Conservation (phyloP, 805 yeast genomes). For the Candida ficus region DNA sequence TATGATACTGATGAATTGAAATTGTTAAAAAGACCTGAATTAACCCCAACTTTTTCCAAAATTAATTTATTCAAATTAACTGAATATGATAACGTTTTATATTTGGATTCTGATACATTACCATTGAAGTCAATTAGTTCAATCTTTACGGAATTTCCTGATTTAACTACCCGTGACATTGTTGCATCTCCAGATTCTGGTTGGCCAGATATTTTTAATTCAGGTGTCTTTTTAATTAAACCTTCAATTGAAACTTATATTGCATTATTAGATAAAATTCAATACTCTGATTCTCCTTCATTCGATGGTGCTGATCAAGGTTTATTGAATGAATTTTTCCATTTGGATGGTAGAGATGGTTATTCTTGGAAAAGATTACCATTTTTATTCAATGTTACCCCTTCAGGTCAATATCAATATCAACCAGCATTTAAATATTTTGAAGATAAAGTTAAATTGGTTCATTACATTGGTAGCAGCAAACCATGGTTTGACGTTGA, state of each 20-base stretch:
- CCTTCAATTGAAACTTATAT: slow-evolving; percentile 43
- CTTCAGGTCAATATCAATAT: slow-evolving; percentile 63
- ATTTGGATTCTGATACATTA: slow-evolving; percentile 62
- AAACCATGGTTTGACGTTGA: slow-evolving; percentile 47
- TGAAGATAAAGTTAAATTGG: slow-evolving; percentile 35
- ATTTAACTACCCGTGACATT: slow-evolving; percentile 20
- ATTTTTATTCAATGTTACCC: slow-evolving; percentile 79
- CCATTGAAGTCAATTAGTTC: slow-evolving; percentile 32
- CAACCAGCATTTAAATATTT: slow-evolving; percentile 63
- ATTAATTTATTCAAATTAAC: slow-evolving; percentile 43
- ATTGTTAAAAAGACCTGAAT: slow-evolving; percentile 45
- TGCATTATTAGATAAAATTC: slow-evolving; percentile 31
- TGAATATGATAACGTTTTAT: slow-evolving; percentile 43
- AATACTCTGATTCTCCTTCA: slow-evolving; percentile 27
- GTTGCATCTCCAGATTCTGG: slow-evolving; percentile 67
- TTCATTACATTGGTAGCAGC: slow-evolving; percentile 63
- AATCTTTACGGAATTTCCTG: slow-evolving; percentile 17
- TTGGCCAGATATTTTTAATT: slow-evolving; percentile 86
- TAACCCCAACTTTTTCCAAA: slow-evolving; percentile 46
- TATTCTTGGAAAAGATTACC: slow-evolving; percentile 65
- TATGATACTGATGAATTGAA: slow-evolving; percentile 23
- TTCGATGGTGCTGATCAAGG: slow-evolving; percentile 95
- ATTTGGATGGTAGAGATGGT: slow-evolving; percentile 14
- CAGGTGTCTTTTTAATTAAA: slow-evolving; percentile 59
- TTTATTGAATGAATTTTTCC: slow-evolving; percentile 64